Percentiles rank a stretch among this genome's conserved stretches.
Evolutionary conservation across 495 filamentous ascomycete genomes (phyloP).

Genomic region (Neurospora sp.): DNA sequence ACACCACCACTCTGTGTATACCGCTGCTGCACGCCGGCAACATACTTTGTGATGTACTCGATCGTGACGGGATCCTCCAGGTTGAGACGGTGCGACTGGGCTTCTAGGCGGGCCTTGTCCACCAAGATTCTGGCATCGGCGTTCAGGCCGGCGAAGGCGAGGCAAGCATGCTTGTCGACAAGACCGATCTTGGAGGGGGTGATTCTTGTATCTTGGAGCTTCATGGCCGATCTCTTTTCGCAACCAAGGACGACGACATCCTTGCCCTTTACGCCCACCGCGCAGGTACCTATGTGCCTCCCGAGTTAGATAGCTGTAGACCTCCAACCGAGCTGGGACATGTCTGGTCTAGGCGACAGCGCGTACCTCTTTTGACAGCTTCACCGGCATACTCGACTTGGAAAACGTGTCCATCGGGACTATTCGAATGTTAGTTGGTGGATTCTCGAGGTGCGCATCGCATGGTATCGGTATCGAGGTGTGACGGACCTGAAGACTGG

Average conservation of each 20-base stretch:
- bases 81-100: conserved; percentile 94
- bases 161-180: conserved; percentile 88
- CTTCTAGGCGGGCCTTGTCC: conserved; percentile 93
- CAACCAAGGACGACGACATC: conserved; percentile 93
- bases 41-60: conserved; percentile 98
- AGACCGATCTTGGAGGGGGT: conserved; percentile 96
- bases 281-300: conserved; percentile 70
- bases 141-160: conserved; percentile 94
- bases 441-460: conserved; percentile 1
- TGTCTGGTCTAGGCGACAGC: neutral
- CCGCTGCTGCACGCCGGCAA: conserved; percentile 92
- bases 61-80: conserved; percentile 95
- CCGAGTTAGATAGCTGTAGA: neutral
- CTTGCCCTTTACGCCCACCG: conserved; percentile 91
- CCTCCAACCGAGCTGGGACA: neutral
- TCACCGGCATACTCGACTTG: conserved; percentile 99
- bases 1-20: conserved; percentile 99
- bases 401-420: conserved; percentile 98
- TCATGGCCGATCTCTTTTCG: conserved; percentile 98
- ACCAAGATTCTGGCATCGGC: conserved; percentile 95
- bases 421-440: conserved; percentile 24
- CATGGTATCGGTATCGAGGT: neutral
- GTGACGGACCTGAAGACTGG: conserved; percentile 58
- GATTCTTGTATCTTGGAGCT: conserved; percentile 97
- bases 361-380: conserved; percentile 89